These are phyloP conservation scores for Aquilaria malaccensis DNA, from an alignment of 345 rosid species.

Conservation along the genomic window DNA sequence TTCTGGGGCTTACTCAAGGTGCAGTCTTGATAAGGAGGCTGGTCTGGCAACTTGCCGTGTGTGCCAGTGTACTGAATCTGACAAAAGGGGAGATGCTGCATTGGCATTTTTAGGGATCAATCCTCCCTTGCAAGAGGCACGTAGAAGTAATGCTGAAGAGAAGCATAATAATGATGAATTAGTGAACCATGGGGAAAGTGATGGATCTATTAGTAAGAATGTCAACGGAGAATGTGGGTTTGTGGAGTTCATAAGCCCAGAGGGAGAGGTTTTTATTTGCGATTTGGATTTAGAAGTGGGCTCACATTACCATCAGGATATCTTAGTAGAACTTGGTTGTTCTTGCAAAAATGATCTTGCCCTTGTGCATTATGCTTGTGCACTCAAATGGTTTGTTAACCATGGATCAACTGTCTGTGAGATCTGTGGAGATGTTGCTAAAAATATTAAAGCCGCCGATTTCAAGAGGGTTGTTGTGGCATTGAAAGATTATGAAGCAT, in stretches of 20 bases:
- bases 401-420: constrained; percentile 93
- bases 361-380: constrained; percentile 87
- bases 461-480: constrained; percentile 56
- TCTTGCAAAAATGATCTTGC: constrained; percentile 90
- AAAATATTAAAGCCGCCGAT: constrained; percentile 50
- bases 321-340: constrained; percentile 83
- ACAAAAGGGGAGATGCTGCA: constrained; percentile 73
- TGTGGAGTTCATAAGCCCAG: constrained; percentile 63
- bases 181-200: constrained; percentile 24
- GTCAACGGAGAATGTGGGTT: constrained; percentile 36
- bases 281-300: constrained; percentile 74
- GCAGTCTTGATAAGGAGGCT: constrained; percentile 65
- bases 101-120: constrained; percentile 66
- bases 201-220: constrained; percentile 22
- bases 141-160: constrained; percentile 30
- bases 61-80: constrained; percentile 93
- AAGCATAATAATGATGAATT: constrained; percentile 18
- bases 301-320: constrained; percentile 32
- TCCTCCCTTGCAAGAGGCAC: constrained; percentile 38
- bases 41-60: constrained; percentile 78
- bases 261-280: constrained; percentile 75
- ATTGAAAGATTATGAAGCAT: constrained; percentile 66
- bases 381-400: constrained; percentile 94
- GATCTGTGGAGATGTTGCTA: constrained; percentile 71
- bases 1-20: constrained; percentile 27